Conservation (phyloP, 2,329 filamentous ascomycete genomes). For the Ceratocystis alfenasii region DNA sequence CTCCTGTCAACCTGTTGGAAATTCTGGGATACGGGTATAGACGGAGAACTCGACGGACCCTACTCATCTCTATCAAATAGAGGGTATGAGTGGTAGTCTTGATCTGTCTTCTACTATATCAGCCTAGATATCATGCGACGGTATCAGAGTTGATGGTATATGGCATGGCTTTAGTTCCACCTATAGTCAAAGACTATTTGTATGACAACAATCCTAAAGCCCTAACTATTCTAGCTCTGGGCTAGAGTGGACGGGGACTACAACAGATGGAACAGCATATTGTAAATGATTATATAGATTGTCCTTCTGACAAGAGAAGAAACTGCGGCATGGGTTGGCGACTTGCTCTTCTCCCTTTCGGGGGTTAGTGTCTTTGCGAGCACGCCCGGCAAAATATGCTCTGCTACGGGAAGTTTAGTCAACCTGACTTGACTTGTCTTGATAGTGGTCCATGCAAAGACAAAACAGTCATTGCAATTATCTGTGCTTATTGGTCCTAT, state of each 20-base stretch:
- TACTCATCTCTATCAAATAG: not conserved
- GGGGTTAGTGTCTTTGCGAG: too few relatives aligned
- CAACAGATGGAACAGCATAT: not conserved
- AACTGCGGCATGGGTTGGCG: not conserved
- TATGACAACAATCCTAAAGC: not conserved
- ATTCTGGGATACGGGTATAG: not conserved
- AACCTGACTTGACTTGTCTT: not conserved
- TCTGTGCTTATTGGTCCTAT: not conserved
- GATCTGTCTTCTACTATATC: not conserved
- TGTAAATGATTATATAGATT: constrained; percentile 10
- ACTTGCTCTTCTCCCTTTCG: not conserved
- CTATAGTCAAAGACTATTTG: not conserved
- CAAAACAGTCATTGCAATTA: not conserved
- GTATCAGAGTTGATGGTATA: not conserved
- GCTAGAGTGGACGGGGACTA: not conserved
- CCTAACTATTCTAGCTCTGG: not conserved
- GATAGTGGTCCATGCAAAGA: not conserved
- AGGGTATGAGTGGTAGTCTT: not conserved
- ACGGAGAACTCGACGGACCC: not conserved
- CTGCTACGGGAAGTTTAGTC: not conserved
- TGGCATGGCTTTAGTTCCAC: not conserved
- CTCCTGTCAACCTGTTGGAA: not conserved
- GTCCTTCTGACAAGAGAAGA: not conserved
- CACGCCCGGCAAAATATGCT: not conserved
- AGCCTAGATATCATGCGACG: not conserved